These are phyloP conservation scores for Podospora sp. DNA, from an alignment of 495 filamentous ascomycete species.

Conservation along the genomic window DNA sequence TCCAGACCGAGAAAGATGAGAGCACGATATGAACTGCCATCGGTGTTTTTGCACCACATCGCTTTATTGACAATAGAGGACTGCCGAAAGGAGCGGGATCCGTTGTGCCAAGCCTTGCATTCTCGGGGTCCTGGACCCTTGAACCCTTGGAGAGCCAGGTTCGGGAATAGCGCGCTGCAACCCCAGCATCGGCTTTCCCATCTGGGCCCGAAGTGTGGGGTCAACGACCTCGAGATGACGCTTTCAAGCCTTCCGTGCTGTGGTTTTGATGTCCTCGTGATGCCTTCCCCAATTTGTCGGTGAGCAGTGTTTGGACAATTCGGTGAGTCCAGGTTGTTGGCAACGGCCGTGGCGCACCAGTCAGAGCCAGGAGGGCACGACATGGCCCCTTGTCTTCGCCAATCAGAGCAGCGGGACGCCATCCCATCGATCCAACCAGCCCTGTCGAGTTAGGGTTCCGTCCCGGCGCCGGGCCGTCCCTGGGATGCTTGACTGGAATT, in stretches of 20 bases:
- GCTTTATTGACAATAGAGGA: too few relatives aligned
- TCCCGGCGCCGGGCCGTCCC: background rate
- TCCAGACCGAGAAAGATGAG: too few relatives aligned
- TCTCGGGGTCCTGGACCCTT: slow-evolving; percentile 17
- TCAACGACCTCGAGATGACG: background rate
- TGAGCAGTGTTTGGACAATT: background rate
- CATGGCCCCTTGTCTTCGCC: slow-evolving; percentile 1
- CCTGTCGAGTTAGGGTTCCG: background rate
- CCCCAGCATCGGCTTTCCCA: slow-evolving; percentile 11
- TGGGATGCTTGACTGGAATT: background rate
- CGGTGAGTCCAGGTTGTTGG: background rate
- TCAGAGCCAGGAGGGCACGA: background rate
- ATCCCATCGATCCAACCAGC: background rate
- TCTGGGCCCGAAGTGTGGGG: slow-evolving; percentile 11
- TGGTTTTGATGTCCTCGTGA: slow-evolving; percentile 14
- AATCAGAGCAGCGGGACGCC: background rate
- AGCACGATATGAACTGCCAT: too few relatives aligned
- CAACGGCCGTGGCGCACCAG: background rate
- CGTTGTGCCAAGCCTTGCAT: slow-evolving; percentile 9
- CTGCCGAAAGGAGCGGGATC: slow-evolving; percentile 7
- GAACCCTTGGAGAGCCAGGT: background rate
- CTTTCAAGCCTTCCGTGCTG: background rate
- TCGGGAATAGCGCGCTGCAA: slow-evolving; percentile 16
- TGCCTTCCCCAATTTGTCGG: slow-evolving; percentile 12
- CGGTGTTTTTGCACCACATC: too few relatives aligned